These are phyloP conservation scores for Forsythia suspensa DNA, from an alignment of 257 asterid species.

Conservation along the genomic window DNA sequence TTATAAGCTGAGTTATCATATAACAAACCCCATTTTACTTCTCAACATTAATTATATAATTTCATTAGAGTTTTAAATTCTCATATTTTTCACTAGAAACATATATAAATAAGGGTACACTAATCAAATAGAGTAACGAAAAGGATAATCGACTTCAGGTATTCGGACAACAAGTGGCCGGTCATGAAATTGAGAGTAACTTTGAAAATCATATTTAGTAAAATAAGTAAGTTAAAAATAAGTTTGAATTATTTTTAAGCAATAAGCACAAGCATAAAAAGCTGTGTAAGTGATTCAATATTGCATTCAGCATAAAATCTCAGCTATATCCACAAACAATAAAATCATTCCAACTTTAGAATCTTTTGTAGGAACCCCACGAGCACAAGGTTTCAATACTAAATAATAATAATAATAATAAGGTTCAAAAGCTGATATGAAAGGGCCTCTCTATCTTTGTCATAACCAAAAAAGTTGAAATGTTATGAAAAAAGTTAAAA, in stretches of 20 bases:
- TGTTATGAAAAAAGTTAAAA: background rate
- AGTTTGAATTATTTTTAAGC: background rate
- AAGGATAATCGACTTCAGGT: too few species aligned
- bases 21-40: background rate
- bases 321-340: conserved; percentile 24
- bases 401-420: conserved; percentile 10
- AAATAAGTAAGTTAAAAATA: background rate
- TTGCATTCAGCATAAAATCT: conserved; percentile 63
- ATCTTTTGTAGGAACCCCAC: conserved; percentile 48
- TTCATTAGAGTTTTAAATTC: too few species aligned
- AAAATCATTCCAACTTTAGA: conserved; percentile 61
- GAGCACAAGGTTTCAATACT: conserved; percentile 29
- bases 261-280: background rate
- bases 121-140: too few species aligned
- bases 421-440: conserved; percentile 43
- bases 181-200: background rate
- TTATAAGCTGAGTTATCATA: too few species aligned
- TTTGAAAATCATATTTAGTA: background rate
- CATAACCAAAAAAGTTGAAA: conserved; percentile 40
- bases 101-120: too few species aligned
- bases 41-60: background rate
- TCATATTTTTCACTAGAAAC: too few species aligned
- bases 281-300: conserved; percentile 30
- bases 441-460: conserved; percentile 22
- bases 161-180: background rate